Base-by-base conservation (phyloP, 2,329 filamentous ascomycete species). In the Neonectria neomacrospora region DNA sequence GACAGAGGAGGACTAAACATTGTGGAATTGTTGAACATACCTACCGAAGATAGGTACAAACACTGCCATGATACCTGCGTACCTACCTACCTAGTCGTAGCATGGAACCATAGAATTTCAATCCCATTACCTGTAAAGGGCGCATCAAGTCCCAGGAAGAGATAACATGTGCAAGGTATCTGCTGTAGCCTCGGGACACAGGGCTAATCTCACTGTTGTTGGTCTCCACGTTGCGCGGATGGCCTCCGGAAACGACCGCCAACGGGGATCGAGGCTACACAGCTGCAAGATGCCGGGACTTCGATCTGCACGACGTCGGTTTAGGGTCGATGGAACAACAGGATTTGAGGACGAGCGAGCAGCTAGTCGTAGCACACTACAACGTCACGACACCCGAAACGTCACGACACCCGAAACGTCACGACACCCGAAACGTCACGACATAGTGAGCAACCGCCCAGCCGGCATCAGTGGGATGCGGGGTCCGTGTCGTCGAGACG, bases 241-340 rank as follows among this genome's bases (percentile, higher is more conserved):
- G 50, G 23, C 23, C 55, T 39, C 12, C 42, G 39, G n/a, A 44
- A 30, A 26, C 32, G 54, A 59, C 47, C 44, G 20, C 22, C 16
- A 20, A 47, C 39, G 20, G 45, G 44, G 57, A 68, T 68, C 61
- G 61, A 44, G 41, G 54, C 23, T 45, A 45, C 62, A 65, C 58
- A 62, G 18, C 67, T 66, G 67, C 60, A 44, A 67, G 67, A 67
- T 69, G 54, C 57, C 54, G 65, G 48, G 52, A 37, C 51, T 54
- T 58, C 67, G 65, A 69, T 67, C 60, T 69, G 59, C 65, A 54
- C 63, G 18, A 62, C 65, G 54, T 58, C 59, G 54, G 52, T 56
- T 54, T 14, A 20, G 23, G 58, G 45, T 47, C 10, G 55, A 57
- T 60, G 30, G 48, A 51, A 58, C 28, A 37, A 14, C 47, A 18